A percentile compares a stretch with the other conserved stretches of the same genome.
These are phyloP conservation scores for Populus hybrid DNA, from an alignment of 441 rosid species.

Conservation along the genomic window DNA sequence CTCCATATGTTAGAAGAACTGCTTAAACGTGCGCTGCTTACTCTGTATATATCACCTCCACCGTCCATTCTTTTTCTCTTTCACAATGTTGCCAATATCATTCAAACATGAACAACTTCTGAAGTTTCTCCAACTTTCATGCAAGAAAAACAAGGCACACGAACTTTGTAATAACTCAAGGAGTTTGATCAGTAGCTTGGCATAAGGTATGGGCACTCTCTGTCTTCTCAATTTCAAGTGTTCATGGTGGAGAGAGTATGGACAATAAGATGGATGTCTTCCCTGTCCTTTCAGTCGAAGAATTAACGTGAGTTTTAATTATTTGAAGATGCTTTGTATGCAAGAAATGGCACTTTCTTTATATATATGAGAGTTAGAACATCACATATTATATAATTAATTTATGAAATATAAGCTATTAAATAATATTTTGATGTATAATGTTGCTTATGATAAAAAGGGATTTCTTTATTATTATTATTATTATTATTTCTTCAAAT, in stretches of 20 bases:
- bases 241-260: neutral
- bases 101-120: neutral
- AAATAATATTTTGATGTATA: too few relatives aligned
- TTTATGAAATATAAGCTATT: too few relatives aligned
- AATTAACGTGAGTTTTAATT: neutral
- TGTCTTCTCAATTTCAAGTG: neutral
- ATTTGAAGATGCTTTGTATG: neutral
- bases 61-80: constrained; percentile 1
- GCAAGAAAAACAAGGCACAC: neutral
- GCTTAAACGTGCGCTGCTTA: constrained; percentile 40
- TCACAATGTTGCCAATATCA: neutral
- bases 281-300: neutral
- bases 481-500: too few relatives aligned
- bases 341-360: neutral
- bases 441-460: too few relatives aligned
- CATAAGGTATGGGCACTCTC: neutral
- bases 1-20: constrained; percentile 53
- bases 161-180: neutral
- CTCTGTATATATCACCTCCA: constrained; percentile 10
- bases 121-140: neutral
- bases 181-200: neutral
- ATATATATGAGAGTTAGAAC: too few relatives aligned
- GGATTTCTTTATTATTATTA: too few relatives aligned
- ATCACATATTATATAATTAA: too few relatives aligned
- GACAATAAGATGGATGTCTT: neutral